A percentile compares a stretch with the other conserved stretches of the same genome.
Evolutionary conservation across 2,329 filamentous ascomycete species (phyloP).

Genomic region (Aspergillus quadricinctus): DNA sequence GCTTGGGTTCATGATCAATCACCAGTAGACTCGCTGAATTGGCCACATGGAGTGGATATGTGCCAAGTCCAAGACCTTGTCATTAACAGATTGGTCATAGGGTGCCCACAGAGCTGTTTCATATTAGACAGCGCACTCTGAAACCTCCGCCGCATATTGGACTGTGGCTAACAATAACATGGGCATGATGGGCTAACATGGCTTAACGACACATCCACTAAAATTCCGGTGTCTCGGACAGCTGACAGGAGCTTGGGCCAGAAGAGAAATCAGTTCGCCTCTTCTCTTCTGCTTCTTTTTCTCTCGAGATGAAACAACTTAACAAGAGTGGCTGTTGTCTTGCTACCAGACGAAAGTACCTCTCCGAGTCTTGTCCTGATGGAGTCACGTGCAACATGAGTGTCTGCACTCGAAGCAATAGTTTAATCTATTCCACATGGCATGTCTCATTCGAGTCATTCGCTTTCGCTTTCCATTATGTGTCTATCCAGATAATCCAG

Average conservation of each 20-base stretch:
- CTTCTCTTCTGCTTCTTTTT: background rate
- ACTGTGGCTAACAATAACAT: too few relatives aligned
- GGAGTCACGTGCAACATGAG: background rate
- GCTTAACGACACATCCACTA: slow-evolving; percentile 1
- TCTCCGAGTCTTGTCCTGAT: background rate
- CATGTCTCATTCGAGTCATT: background rate
- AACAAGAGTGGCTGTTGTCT: background rate
- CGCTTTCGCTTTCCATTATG: background rate
- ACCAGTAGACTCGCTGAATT: background rate
- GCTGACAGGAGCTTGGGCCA: background rate
- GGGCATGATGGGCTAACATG: background rate
- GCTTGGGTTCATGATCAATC: background rate
- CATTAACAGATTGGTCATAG: background rate
- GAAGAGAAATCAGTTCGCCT: background rate
- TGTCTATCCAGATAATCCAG: background rate
- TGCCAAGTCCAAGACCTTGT: background rate
- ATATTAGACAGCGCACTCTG: slow-evolving; percentile 2
- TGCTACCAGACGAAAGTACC: background rate
- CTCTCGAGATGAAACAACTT: background rate
- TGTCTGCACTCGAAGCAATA: background rate
- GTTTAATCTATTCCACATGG: background rate
- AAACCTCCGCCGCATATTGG: slow-evolving; percentile 9
- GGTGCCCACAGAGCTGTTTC: slow-evolving; percentile 6
- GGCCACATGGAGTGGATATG: background rate
- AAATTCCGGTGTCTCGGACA: background rate